Percentiles rank a stretch among this genome's conserved stretches.
Evolutionary conservation across 164 flowering plant genomes (phyloP).

Genomic region (Piper betle): DNA sequence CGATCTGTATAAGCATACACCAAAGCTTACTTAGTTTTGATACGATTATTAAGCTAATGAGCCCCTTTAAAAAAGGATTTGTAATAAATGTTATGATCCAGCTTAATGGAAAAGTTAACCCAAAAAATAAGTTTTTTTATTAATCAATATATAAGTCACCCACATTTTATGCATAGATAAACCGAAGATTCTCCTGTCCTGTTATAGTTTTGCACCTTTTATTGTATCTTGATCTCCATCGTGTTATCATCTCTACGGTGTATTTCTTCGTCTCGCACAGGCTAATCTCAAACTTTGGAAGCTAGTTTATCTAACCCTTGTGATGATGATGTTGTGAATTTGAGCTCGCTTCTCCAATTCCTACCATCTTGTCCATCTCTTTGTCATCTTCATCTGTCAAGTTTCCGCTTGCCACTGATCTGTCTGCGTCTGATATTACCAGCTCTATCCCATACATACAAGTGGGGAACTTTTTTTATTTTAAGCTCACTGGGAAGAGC

Average conservation of each 20-base stretch:
- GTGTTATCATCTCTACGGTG: constrained; percentile 26
- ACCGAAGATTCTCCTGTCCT: constrained; percentile 6
- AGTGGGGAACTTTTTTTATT: constrained; percentile 20
- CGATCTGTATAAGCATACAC: too few relatives aligned
- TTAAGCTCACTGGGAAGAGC: constrained; percentile 19
- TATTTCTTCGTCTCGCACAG: constrained; percentile 21
- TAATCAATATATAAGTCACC: too few relatives aligned
- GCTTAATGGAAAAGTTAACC: too few relatives aligned
- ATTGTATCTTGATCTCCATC: constrained; percentile 21
- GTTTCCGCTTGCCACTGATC: constrained; percentile 30
- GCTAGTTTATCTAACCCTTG: constrained; percentile 22
- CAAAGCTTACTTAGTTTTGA: too few relatives aligned
- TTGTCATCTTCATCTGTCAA: too few relatives aligned
- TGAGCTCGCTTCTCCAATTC: constrained; percentile 20
- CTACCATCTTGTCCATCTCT: too few relatives aligned
- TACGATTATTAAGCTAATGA: too few relatives aligned
- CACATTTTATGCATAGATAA: too few relatives aligned
- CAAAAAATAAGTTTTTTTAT: too few relatives aligned
- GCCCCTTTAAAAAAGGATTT: too few relatives aligned
- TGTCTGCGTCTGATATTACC: constrained; percentile 15
- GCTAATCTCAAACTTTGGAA: constrained; percentile 31
- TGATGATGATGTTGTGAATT: constrained; percentile 20
- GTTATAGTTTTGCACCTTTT: constrained; percentile 26
- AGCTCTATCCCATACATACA: constrained; percentile 15
- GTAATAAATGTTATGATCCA: too few relatives aligned